Percentiles rank a stretch among this genome's conserved stretches.
phyloP scores from a whole-genome alignment of 768 basidiomycete species.

The Xerocomellus dryophilus region DNA sequence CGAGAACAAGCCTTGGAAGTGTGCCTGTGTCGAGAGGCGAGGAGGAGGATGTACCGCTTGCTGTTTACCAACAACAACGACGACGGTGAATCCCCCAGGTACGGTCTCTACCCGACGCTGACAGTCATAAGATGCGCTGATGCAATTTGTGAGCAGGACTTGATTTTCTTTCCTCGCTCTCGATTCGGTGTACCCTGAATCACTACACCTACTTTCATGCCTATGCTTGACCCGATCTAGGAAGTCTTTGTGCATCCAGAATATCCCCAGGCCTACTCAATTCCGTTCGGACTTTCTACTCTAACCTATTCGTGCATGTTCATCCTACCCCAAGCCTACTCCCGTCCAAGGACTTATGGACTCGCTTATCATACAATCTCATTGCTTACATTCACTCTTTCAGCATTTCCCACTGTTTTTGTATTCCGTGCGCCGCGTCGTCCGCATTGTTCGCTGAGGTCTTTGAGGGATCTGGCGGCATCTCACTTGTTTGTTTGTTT shows the following conservation, averaged over 20 bases:
- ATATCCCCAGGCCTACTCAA: constrained; percentile 24
- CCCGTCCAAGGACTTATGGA: constrained; percentile 24
- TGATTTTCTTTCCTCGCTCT: neutral
- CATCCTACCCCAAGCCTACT: constrained; percentile 23
- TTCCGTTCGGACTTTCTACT: constrained; percentile 21
- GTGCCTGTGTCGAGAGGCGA: constrained; percentile 40
- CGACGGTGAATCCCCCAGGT: constrained; percentile 38
- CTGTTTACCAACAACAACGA: constrained; percentile 75
- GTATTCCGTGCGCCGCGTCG: constrained; percentile 12
- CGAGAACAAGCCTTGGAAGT: constrained; percentile 39
- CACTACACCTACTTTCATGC: constrained; percentile 1
- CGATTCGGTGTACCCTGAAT: constrained; percentile 6
- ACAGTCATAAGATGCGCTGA: constrained; percentile 6
- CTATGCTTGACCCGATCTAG: constrained; percentile 24
- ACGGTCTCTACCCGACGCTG: neutral
- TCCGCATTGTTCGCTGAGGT: constrained; percentile 3
- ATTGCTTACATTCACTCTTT: constrained; percentile 27
- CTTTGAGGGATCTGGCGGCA: neutral
- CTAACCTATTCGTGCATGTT: constrained; percentile 24
- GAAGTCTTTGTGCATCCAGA: constrained; percentile 22
- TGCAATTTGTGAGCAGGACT: constrained; percentile 2
- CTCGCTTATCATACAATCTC: constrained; percentile 31
- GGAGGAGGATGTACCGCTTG: constrained; percentile 79
- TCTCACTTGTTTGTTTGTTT: constrained; percentile 6
- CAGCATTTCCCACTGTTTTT: constrained; percentile 14